phyloP scores from a whole-genome alignment of 2,329 filamentous ascomycete genomes.

The Phaeosphaeria sp. region DNA sequence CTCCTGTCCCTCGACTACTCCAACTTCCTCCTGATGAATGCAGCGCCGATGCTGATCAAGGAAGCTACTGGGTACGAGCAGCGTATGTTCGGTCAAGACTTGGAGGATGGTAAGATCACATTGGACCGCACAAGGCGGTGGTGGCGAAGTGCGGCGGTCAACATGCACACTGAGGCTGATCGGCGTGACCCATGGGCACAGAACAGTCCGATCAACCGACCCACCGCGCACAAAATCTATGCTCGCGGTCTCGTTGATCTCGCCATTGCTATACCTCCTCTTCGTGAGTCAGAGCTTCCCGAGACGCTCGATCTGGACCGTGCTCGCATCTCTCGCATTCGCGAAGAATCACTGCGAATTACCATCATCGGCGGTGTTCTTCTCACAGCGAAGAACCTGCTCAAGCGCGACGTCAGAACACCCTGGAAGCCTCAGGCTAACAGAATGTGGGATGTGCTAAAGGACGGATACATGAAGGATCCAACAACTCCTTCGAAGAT shows the following conservation, averaged over 20 bases:
- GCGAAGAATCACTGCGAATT: slow-evolving; percentile 67
- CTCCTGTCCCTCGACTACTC: slow-evolving; percentile 81
- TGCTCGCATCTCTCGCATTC: slow-evolving; percentile 66
- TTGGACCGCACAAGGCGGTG: slow-evolving; percentile 68
- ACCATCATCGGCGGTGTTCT: slow-evolving; percentile 77
- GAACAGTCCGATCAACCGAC: slow-evolving; percentile 61
- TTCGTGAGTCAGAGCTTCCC: slow-evolving; percentile 65
- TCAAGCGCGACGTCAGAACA: slow-evolving; percentile 79
- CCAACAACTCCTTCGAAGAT: slow-evolving; percentile 56
- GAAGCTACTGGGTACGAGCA: slow-evolving; percentile 76
- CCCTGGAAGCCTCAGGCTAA: slow-evolving; percentile 78
- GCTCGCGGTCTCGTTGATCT: slow-evolving; percentile 77
- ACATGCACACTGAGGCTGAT: slow-evolving; percentile 70
- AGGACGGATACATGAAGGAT: slow-evolving; percentile 64
- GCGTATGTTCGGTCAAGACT: slow-evolving; percentile 71
- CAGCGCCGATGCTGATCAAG: slow-evolving; percentile 73
- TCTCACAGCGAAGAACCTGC: slow-evolving; percentile 80
- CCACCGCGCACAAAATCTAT: slow-evolving; percentile 74
- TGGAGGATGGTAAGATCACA: slow-evolving; percentile 63
- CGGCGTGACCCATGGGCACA: slow-evolving; percentile 73
- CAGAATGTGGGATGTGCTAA: slow-evolving; percentile 74
- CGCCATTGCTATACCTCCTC: slow-evolving; percentile 70
- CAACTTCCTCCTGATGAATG: slow-evolving; percentile 78
- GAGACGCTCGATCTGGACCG: slow-evolving; percentile 77
- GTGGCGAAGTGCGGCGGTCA: slow-evolving; percentile 70